A percentile compares a stretch with the other conserved stretches of the same genome.
Evolutionary conservation across 306 rosid genomes (phyloP).

Genomic region (Arachis stenosperma): DNA sequence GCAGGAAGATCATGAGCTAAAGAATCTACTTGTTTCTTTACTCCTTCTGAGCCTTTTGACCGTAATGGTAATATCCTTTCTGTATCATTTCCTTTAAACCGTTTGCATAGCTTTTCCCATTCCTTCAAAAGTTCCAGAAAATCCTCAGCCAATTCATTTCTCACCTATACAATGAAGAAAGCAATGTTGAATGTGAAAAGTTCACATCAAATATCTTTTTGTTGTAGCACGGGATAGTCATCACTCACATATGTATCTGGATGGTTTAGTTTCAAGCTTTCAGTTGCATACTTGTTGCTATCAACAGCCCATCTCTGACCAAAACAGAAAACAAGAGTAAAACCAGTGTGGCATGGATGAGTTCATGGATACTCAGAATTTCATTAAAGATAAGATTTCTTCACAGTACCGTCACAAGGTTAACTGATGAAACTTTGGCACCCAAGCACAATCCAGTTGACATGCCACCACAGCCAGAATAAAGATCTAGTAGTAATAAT

Average conservation of each 20-base stretch:
- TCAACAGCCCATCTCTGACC: slow-evolving; percentile 92
- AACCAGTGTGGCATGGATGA: slow-evolving; percentile 31
- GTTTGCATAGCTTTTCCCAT: slow-evolving; percentile 87
- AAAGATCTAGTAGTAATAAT: slow-evolving; percentile 72
- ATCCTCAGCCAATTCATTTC: slow-evolving; percentile 85
- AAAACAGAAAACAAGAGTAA: slow-evolving; percentile 39
- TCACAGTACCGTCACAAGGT: slow-evolving; percentile 71
- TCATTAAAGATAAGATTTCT: slow-evolving; percentile 27
- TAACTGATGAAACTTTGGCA: slow-evolving; percentile 72
- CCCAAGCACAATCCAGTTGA: slow-evolving; percentile 94
- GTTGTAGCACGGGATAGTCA: slow-evolving; percentile 31
- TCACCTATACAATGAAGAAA: slow-evolving; percentile 61
- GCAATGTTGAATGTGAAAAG: slow-evolving; percentile 12
- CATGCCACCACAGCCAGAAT: slow-evolving; percentile 98
- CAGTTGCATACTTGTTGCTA: slow-evolving; percentile 62
- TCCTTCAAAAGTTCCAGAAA: slow-evolving; percentile 77
- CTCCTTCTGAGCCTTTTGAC: slow-evolving; percentile 39
- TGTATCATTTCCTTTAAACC: slow-evolving; percentile 42
- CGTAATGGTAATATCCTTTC: slow-evolving; percentile 43
- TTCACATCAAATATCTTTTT: slow-evolving; percentile 15
- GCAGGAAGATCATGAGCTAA: slow-evolving; percentile 34
- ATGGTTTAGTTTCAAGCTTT: slow-evolving; percentile 84
- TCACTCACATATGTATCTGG: slow-evolving; percentile 72
- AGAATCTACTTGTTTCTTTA: slow-evolving; percentile 30
- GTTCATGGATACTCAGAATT: slow-evolving; percentile 17